Evolutionary conservation across 202 grass and related monocot genomes (phyloP).

Genomic region (Elaeis oleifera): DNA sequence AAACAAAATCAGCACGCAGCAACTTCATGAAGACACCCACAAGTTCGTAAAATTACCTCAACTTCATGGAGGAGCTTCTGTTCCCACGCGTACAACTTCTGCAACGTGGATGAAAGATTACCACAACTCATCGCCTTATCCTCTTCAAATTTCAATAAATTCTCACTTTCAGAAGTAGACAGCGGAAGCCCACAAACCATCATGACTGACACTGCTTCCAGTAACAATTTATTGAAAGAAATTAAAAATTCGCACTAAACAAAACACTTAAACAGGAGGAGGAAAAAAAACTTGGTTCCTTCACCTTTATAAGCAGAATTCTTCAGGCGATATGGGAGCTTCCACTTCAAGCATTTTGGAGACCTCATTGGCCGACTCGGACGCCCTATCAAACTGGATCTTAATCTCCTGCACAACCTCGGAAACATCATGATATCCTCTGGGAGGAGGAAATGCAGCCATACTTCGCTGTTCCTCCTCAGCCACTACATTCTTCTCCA

Average conservation of each 20-base stretch:
- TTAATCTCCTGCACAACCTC: slow-evolving; percentile 70
- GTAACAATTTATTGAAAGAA: slow-evolving; percentile 16
- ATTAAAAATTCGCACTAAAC: slow-evolving; percentile 7
- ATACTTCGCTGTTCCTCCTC: slow-evolving; percentile 24
- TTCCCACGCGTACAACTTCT: slow-evolving; percentile 95
- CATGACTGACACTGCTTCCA: slow-evolving; percentile 46
- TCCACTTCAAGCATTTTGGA: slow-evolving; percentile 90
- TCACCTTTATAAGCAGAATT: slow-evolving; percentile 74
- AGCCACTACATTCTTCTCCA: slow-evolving; percentile 74
- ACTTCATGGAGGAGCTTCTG: slow-evolving; percentile 95
- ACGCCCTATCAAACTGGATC: slow-evolving; percentile 69
- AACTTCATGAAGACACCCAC: no score
- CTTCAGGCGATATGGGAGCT: slow-evolving; percentile 82
- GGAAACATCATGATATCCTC: slow-evolving; percentile 49
- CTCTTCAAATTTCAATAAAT: slow-evolving; percentile 62
- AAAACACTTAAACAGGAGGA: neutral
- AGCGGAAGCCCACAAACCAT: slow-evolving; percentile 75
- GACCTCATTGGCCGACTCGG: slow-evolving; percentile 57
- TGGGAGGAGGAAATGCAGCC: slow-evolving; percentile 27
- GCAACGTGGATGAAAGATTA: slow-evolving; percentile 87
- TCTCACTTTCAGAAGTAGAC: slow-evolving; percentile 32
- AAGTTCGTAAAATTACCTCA: slow-evolving; percentile 32
- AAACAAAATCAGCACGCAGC: no score
- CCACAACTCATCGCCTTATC: slow-evolving; percentile 62
- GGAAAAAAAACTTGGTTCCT: slow-evolving; percentile 3